phyloP scores from a whole-genome alignment of 2,329 filamentous ascomycete genomes.

The Monosporascus sp. region DNA sequence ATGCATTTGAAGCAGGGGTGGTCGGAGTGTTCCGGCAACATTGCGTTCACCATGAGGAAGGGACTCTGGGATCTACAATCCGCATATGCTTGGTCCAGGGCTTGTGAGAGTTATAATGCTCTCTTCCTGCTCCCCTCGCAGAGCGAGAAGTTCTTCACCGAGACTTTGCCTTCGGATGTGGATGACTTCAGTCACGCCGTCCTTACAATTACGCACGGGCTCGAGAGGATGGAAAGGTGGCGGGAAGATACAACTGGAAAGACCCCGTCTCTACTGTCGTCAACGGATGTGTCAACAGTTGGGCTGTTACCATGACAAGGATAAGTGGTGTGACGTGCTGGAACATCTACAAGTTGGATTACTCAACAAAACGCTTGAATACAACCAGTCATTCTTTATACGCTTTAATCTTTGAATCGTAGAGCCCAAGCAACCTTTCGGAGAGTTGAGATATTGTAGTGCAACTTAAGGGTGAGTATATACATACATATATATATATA shows the following conservation, averaged over 20 bases:
- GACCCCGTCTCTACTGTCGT: too few relatives aligned
- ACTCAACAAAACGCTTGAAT: too few relatives aligned
- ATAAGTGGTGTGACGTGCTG: too few relatives aligned
- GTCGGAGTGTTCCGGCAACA: constrained; percentile 22
- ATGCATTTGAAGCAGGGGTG: constrained; percentile 21
- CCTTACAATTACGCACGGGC: constrained; percentile 11
- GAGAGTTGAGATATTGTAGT: too few relatives aligned
- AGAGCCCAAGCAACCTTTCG: too few relatives aligned
- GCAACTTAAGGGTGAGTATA: too few relatives aligned
- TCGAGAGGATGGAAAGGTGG: constrained; percentile 15
- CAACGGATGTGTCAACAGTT: too few relatives aligned
- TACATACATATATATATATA: too few relatives aligned
- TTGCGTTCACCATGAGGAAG: constrained; percentile 21
- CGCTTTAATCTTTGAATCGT: too few relatives aligned
- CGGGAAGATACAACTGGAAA: constrained; percentile 1
- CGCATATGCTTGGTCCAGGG: constrained; percentile 15
- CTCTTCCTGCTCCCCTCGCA: constrained; percentile 11
- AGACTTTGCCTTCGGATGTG: constrained; percentile 11
- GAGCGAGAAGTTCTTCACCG: constrained; percentile 8
- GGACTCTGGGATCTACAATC: constrained; percentile 25
- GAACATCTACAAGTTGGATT: too few relatives aligned
- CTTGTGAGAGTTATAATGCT: constrained; percentile 8
- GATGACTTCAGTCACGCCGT: constrained; percentile 14
- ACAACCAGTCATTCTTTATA: too few relatives aligned
- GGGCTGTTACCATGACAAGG: too few relatives aligned